Base-by-base conservation (phyloP, 202 grass and related monocot species). In the Carex sylvatica region DNA sequence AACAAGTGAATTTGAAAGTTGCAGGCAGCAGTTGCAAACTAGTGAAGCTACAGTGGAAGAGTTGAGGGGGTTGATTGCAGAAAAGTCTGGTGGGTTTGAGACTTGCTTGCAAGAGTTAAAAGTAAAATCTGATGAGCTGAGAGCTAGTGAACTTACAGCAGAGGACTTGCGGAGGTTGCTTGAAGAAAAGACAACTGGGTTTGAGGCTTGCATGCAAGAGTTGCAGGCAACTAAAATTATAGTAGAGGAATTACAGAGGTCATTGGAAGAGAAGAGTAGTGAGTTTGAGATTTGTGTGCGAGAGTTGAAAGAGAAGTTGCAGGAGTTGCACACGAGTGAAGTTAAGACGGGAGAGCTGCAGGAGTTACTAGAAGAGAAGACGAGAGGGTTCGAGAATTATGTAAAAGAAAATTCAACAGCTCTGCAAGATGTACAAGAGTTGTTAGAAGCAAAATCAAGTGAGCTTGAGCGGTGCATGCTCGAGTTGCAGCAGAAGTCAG, bases 131-230 rank as follows among this genome's bases (percentile, higher is more conserved):
- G 81, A 91, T 88, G 82, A 86, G 12, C 73, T 98, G 51, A 90
- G 92, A 87, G 84, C 80, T 82, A 83, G 84, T 81, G 91, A 95
- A 78, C 76, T 67, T n/a, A 90, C 36, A 51, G 40, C 84, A 54
- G 82, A 93, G 71, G 92, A 98, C 16, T 90, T 98, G 80, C 90
- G 91, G 84, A 90, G 91, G 74, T 82, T 65, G 30, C 85, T 98
- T 69, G 88, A 84, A 82, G 95, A 93, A 84, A 95, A 91, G 80
- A 80, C 90, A 28, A 49, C 55, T 79, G 92, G 88, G 28, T 86
- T 95, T 71, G 87, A 93, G 63, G 89, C 71, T 70, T 87, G 73
- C 84, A 86, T 87, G 72, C 3, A 69, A 40, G 90, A 95, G 72
- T 88, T 93, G 83, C 87, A 92, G 88, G 85, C 88, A 86, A 95